Evolutionary conservation across 179 eudicot species (phyloP).

Genomic region (Spergularia azorica): DNA sequence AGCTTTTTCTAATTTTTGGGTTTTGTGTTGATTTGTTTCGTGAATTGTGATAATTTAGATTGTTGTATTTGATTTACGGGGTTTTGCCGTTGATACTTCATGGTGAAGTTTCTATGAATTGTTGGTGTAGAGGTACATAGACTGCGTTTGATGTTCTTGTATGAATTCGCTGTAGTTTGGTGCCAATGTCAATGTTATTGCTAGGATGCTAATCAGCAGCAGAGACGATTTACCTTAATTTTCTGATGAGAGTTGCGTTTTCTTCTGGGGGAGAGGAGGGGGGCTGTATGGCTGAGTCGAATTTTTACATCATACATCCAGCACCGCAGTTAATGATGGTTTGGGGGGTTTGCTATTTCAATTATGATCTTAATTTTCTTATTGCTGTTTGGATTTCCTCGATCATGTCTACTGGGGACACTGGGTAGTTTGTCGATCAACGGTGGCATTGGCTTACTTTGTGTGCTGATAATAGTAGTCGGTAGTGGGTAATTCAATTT

Average conservation of each 20-base stretch:
- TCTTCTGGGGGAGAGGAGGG: no score
- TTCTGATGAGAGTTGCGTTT: no score
- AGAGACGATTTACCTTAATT: no score
- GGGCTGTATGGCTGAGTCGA: no score
- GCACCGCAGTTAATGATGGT: no score
- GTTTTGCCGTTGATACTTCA: no score
- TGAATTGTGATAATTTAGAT: neutral
- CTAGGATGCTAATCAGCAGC: no score
- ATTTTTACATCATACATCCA: no score
- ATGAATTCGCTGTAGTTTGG: neutral
- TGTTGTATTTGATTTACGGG: no score
- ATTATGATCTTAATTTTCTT: neutral
- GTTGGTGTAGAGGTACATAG: neutral
- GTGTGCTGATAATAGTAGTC: neutral
- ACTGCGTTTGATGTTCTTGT: neutral
- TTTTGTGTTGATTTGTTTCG: neutral
- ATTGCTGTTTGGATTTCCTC: neutral
- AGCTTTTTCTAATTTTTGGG: neutral
- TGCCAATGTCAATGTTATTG: no score
- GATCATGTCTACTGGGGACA: neutral
- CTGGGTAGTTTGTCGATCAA: neutral
- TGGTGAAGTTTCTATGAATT: no score
- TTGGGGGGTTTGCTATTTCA: no score
- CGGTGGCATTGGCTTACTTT: neutral
- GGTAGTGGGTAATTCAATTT: neutral